phyloP scores from a whole-genome alignment of 2,329 filamentous ascomycete species.

The Ophiostoma piceae region DNA sequence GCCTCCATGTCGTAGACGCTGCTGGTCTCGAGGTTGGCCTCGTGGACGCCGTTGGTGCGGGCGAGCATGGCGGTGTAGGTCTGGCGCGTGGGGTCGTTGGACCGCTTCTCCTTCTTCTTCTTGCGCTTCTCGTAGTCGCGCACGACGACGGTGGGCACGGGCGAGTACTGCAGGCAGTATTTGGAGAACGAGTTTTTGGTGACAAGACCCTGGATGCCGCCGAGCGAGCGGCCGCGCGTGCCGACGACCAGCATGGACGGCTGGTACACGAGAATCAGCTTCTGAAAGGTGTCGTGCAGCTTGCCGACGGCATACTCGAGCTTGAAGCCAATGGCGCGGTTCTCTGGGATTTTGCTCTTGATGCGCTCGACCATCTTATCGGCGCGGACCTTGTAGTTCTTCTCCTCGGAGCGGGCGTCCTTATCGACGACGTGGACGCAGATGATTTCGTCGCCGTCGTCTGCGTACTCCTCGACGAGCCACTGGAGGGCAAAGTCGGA shows the following conservation, averaged over 20 bases:
- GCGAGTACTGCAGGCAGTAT: conserved; percentile 89
- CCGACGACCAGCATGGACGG: conserved; percentile 88
- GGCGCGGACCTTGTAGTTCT: conserved; percentile 71
- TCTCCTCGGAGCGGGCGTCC: conserved; percentile 64
- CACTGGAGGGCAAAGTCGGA: conserved; percentile 89
- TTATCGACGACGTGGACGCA: conserved; percentile 85
- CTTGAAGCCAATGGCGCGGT: conserved; percentile 78
- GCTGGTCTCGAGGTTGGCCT: conserved; percentile 52
- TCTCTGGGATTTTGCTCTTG: conserved; percentile 68
- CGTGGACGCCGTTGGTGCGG: conserved; percentile 52
- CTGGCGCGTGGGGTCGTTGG: conserved; percentile 67
- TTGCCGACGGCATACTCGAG: conserved; percentile 87
- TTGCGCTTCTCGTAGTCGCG: conserved; percentile 79
- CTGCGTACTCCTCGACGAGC: conserved; percentile 85
- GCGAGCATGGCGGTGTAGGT: conserved; percentile 75
- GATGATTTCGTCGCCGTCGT: conserved; percentile 89
- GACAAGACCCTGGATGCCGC: conserved; percentile 78
- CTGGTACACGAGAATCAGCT: conserved; percentile 87
- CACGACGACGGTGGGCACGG: conserved; percentile 88
- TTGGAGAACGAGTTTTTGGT: conserved; percentile 77
- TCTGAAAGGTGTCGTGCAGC: conserved; percentile 83
- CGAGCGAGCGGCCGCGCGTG: conserved; percentile 76
- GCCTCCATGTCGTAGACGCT: conserved; percentile 52
- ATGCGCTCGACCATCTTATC: conserved; percentile 68
- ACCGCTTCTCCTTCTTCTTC: conserved; percentile 83